Conservation (phyloP, 1,284 basidiomycete genomes). For the Malassezia caprae region DNA sequence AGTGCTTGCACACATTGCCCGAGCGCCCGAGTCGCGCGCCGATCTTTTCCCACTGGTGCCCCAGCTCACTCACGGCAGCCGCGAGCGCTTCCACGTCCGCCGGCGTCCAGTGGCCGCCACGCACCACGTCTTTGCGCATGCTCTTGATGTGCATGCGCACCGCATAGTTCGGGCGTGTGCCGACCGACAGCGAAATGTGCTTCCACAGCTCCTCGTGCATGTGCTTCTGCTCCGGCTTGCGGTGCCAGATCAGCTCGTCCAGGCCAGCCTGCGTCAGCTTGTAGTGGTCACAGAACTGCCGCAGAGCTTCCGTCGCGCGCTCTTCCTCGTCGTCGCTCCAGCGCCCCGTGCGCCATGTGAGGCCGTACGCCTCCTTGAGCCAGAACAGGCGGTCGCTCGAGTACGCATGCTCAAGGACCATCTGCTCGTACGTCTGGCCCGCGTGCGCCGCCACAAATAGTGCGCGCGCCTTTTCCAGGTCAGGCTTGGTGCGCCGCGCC, state of each 20-base stretch:
- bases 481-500: neutral
- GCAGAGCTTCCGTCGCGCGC: conserved; percentile 12
- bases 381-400: conserved; percentile 18
- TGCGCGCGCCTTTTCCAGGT: conserved; percentile 16
- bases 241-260: conserved; percentile 19
- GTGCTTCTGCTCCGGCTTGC: conserved; percentile 19
- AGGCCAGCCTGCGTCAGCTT: conserved; percentile 11
- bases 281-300: conserved; percentile 17
- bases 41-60: conserved; percentile 19
- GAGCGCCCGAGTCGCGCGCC: conserved; percentile 18
- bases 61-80: conserved; percentile 15
- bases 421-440: conserved; percentile 19
- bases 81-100: conserved; percentile 12
- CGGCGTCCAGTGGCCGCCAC: conserved; percentile 15
- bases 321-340: conserved; percentile 19
- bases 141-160: conserved; percentile 21
- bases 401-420: conserved; percentile 19
- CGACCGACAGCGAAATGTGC: conserved; percentile 15
- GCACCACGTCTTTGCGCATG: conserved; percentile 17
- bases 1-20: conserved; percentile 20
- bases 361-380: conserved; percentile 18
- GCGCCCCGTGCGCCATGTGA: conserved; percentile 16
- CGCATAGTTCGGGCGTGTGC: conserved; percentile 18
- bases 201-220: conserved; percentile 21
- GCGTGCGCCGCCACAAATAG: conserved; percentile 17